phyloP scores from a whole-genome alignment of 768 basidiomycete genomes.

The Chalciporus sphaerocephalus region DNA sequence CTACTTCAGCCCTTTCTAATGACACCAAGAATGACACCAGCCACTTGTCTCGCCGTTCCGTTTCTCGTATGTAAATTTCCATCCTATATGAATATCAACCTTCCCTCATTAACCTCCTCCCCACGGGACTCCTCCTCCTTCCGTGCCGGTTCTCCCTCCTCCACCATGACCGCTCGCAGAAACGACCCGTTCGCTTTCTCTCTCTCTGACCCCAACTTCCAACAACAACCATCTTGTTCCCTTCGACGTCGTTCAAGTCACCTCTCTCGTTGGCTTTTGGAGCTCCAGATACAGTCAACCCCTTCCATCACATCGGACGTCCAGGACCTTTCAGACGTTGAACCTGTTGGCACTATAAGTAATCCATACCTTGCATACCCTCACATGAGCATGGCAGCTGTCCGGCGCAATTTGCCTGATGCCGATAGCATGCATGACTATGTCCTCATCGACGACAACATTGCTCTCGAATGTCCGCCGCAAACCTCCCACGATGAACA shows the following conservation, averaged over 20 bases:
- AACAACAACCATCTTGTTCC: slow-evolving; percentile 1
- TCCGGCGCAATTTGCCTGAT: slow-evolving; percentile 31
- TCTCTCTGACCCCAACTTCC: slow-evolving; percentile 9
- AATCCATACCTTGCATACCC: slow-evolving; percentile 44
- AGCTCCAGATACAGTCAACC: slow-evolving; percentile 31
- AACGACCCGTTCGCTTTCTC: slow-evolving; percentile 19
- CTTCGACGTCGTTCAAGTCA: slow-evolving; percentile 37
- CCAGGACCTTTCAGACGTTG: slow-evolving; percentile 19
- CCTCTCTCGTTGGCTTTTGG: slow-evolving; percentile 43
- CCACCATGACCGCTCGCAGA: slow-evolving; percentile 28
- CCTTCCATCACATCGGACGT: slow-evolving; percentile 12
- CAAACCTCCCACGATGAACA: slow-evolving; percentile 12
- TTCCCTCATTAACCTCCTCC: slow-evolving; percentile 32
- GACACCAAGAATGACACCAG: slow-evolving; percentile 23
- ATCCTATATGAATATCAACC: slow-evolving; percentile 26
- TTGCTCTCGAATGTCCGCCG: slow-evolving; percentile 24
- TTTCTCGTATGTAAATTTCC: slow-evolving; percentile 21
- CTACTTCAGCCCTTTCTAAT: slow-evolving; percentile 13
- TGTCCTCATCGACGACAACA: slow-evolving; percentile 37
- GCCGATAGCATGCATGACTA: slow-evolving; percentile 36
- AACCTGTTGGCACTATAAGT: slow-evolving; percentile 27
- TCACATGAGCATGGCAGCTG: slow-evolving; percentile 28
- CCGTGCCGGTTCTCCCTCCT: slow-evolving; percentile 26
- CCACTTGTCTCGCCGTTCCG: background rate
- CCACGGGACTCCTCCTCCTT: slow-evolving; percentile 14